Percentiles rank a stretch among this genome's conserved stretches.
Conservation (phyloP, 1,284 basidiomycete genomes). For the Ceratobasidium sp. region DNA sequence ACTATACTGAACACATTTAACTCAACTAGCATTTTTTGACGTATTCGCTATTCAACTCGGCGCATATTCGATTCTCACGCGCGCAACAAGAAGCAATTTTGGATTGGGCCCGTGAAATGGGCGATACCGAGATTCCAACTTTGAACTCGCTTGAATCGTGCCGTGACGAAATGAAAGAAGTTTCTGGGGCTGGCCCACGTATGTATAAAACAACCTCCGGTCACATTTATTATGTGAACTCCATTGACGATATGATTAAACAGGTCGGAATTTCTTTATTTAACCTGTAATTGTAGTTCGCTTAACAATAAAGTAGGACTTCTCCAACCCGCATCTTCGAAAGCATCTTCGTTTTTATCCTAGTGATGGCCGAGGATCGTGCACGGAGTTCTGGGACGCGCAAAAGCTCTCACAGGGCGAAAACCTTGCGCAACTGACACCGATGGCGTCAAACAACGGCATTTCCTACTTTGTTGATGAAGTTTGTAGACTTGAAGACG, state of each 20-base stretch:
- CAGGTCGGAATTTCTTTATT: slow-evolving; percentile 1
- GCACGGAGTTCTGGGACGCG: slow-evolving; percentile 15
- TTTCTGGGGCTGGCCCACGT: not conserved
- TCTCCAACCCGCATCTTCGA: slow-evolving; percentile 1
- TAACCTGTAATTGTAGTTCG: not conserved
- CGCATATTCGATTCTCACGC: slow-evolving; percentile 14
- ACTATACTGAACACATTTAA: not conserved
- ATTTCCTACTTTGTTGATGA: not conserved
- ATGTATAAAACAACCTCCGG: slow-evolving; percentile 30
- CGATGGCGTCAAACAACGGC: not conserved
- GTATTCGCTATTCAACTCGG: slow-evolving; percentile 21
- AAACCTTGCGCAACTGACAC: slow-evolving; percentile 5
- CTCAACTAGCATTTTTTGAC: slow-evolving; percentile 20
- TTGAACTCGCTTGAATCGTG: not conserved
- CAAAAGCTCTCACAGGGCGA: slow-evolving; percentile 9
- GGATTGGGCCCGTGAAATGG: slow-evolving; percentile 23
- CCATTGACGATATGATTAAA: slow-evolving; percentile 13
- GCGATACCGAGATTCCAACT: not conserved
- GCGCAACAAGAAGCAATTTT: slow-evolving; percentile 26
- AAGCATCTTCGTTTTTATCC: slow-evolving; percentile 17
- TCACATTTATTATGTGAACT: slow-evolving; percentile 23
- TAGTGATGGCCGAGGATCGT: not conserved
- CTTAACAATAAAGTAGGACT: not conserved
- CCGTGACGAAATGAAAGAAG: not conserved
- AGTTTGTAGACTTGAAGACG: not conserved